Evolutionary conservation across 805 yeast species (phyloP).

Genomic region (Yarrowia divulgata): DNA sequence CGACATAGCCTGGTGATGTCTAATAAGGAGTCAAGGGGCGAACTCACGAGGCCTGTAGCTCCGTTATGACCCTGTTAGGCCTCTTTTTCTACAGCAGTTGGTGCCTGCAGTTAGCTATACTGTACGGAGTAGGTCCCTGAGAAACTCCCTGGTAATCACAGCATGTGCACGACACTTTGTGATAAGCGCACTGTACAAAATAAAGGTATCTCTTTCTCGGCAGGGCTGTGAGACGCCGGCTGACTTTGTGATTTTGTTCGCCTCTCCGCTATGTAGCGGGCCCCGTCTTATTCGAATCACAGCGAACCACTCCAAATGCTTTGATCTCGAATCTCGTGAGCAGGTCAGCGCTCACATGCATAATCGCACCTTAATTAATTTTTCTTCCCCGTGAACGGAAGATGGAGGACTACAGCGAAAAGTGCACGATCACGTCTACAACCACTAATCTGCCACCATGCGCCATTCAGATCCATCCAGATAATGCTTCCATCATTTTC

Average conservation of each 20-base stretch:
- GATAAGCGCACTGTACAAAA: slow-evolving; percentile 5
- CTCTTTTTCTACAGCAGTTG: background rate
- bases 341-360: background rate
- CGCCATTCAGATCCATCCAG: slow-evolving; percentile 67
- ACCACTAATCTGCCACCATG: slow-evolving; percentile 80
- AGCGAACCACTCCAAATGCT: background rate
- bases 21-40: background rate
- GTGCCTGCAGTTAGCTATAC: too few relatives aligned
- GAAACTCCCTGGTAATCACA: too few relatives aligned
- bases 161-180: background rate
- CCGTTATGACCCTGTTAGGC: background rate
- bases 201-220: background rate
- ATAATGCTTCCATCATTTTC: slow-evolving; percentile 57
- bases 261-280: background rate
- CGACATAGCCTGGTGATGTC: background rate
- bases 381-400: background rate
- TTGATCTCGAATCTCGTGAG: background rate
- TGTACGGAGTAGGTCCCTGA: too few relatives aligned
- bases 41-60: background rate
- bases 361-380: slow-evolving; percentile 24
- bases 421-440: slow-evolving; percentile 27
- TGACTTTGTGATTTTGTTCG: background rate
- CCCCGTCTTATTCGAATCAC: too few relatives aligned
- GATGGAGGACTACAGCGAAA: slow-evolving; percentile 34
- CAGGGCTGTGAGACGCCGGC: background rate